A percentile compares a stretch with the other conserved stretches of the same genome.
Conservation (phyloP, 768 basidiomycete species). For the Crassisporium funariophilum region DNA sequence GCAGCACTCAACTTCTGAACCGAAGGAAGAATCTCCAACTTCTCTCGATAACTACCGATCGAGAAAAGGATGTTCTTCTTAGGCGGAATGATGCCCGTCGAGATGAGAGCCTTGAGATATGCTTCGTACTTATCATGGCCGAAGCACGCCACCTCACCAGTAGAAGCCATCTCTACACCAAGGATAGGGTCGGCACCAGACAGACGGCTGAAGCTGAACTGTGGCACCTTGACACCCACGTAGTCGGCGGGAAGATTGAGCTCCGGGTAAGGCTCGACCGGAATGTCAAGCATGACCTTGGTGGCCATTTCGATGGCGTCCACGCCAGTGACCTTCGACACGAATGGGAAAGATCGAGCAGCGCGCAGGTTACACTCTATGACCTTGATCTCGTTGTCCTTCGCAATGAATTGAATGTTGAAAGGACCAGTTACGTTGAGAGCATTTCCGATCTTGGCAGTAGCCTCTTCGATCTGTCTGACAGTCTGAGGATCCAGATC, state of each 20-base stretch:
- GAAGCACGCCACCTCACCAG: slow-evolving; percentile 98
- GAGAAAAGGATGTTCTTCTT: slow-evolving; percentile 99
- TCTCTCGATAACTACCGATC: slow-evolving; percentile 96
- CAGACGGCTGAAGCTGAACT: slow-evolving; percentile 96
- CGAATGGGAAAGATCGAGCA: slow-evolving; percentile 97
- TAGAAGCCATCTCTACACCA: slow-evolving; percentile 99
- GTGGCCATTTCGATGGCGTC: slow-evolving; percentile 99
- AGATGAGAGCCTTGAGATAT: slow-evolving; percentile 95
- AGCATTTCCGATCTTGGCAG: slow-evolving; percentile 95
- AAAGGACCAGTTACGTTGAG: slow-evolving; percentile 98
- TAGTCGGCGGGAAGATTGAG: slow-evolving; percentile 86
- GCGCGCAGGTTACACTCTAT: slow-evolving; percentile 99
- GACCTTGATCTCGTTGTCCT: slow-evolving; percentile 99
- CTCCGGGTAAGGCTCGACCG: slow-evolving; percentile 90
- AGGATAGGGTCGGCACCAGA: slow-evolving; percentile 97
- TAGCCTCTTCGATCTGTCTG: slow-evolving; percentile 94
- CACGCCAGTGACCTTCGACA: slow-evolving; percentile 96
- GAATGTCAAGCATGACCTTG: slow-evolving; percentile 94
- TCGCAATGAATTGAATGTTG: slow-evolving; percentile 99
- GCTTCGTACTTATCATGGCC: slow-evolving; percentile 98
- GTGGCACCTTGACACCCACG: slow-evolving; percentile 99
- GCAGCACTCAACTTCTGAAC: slow-evolving; percentile 93
- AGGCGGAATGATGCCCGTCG: slow-evolving; percentile 91
- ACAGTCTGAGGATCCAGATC: slow-evolving; percentile 98
- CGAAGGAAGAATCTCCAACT: slow-evolving; percentile 92